phyloP scores from a whole-genome alignment of 306 rosid genomes.

The Quercus rubra region DNA sequence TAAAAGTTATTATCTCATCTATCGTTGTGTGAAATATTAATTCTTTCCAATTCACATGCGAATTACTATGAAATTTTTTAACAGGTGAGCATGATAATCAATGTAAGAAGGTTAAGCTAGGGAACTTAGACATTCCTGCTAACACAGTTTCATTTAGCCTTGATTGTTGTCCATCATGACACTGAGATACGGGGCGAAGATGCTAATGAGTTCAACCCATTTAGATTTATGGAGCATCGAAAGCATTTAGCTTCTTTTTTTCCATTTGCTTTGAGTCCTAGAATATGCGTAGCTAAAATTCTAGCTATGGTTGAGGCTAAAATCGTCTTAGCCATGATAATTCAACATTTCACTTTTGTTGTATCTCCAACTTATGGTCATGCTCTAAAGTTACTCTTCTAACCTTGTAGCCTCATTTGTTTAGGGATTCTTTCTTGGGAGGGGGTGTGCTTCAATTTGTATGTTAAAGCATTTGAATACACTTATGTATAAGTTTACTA shows the following conservation, averaged over 20 bases:
- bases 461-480: too few species aligned
- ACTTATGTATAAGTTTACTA: too few species aligned
- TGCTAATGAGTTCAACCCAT: slow-evolving; percentile 55
- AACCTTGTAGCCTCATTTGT: slow-evolving; percentile 33
- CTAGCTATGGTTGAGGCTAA: slow-evolving; percentile 59
- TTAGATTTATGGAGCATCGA: slow-evolving; percentile 49
- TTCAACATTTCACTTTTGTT: slow-evolving; percentile 28
- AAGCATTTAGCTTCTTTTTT: slow-evolving; percentile 50
- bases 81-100: slow-evolving; percentile 60
- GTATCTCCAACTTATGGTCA: slow-evolving; percentile 57
- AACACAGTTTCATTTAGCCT: slow-evolving; percentile 43
- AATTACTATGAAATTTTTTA: neutral
- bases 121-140: slow-evolving; percentile 54
- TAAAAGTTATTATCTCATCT: too few species aligned
- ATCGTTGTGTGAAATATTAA: too few species aligned
- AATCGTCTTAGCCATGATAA: slow-evolving; percentile 37
- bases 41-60: too few species aligned
- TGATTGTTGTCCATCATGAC: slow-evolving; percentile 57
- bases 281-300: slow-evolving; percentile 61
- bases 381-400: slow-evolving; percentile 22
- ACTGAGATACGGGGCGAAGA: slow-evolving; percentile 65
- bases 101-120: slow-evolving; percentile 37
- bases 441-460: too few species aligned
- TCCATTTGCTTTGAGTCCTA: slow-evolving; percentile 61
- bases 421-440: too few species aligned